Evolutionary conservation across 306 rosid genomes (phyloP).

Genomic region (Lathyrus sativus): DNA sequence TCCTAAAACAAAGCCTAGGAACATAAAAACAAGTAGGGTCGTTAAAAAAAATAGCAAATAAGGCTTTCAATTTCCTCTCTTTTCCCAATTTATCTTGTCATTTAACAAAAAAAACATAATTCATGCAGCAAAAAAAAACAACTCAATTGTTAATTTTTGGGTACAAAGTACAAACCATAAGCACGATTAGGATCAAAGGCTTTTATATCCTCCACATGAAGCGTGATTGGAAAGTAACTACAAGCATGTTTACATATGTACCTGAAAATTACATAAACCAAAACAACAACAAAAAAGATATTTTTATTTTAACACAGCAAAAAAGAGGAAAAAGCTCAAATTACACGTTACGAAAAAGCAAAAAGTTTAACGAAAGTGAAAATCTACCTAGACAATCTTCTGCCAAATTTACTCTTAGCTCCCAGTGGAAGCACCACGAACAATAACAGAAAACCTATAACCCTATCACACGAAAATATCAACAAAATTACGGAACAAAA

Average conservation of each 20-base stretch:
- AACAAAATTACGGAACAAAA: background rate
- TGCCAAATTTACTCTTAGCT: slow-evolving; percentile 58
- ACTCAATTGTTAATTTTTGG: background rate
- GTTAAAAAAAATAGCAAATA: slow-evolving; percentile 4
- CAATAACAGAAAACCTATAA: slow-evolving; percentile 58
- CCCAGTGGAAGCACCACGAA: slow-evolving; percentile 63
- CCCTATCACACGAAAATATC: slow-evolving; percentile 46
- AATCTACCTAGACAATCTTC: slow-evolving; percentile 56
- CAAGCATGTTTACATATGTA: slow-evolving; percentile 72
- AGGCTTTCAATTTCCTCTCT: background rate
- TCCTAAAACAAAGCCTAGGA: slow-evolving; percentile 12
- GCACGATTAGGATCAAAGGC: slow-evolving; percentile 73
- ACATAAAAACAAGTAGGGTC: slow-evolving; percentile 1
- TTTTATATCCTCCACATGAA: slow-evolving; percentile 77
- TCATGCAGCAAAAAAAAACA: background rate
- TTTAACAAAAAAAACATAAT: slow-evolving; percentile 8
- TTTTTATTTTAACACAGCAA: background rate
- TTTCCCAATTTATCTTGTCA: background rate
- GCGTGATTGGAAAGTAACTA: slow-evolving; percentile 73
- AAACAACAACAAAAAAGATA: background rate
- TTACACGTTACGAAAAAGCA: background rate
- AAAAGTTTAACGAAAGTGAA: background rate
- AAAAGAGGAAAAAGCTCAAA: background rate
- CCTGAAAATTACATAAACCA: slow-evolving; percentile 52
- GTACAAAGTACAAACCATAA: slow-evolving; percentile 58